Percentiles rank a stretch among this genome's conserved stretches.
Conservation (phyloP, 495 filamentous ascomycete species). For the Durotheca rogersii region DNA sequence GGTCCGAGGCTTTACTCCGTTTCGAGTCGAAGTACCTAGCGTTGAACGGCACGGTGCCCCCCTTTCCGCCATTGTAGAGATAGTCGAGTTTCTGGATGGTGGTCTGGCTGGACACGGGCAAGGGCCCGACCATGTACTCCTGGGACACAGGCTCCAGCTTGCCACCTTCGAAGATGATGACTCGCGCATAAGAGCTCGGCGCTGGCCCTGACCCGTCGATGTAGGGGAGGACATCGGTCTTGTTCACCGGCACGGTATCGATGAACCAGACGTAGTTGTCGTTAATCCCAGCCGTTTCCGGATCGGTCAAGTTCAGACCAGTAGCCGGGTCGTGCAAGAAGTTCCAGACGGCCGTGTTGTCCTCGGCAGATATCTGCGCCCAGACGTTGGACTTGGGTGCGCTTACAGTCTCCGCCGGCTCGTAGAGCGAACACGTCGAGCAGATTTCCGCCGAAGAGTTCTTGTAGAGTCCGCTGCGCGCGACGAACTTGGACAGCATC, state of each 20-base stretch:
- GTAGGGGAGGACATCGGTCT: constrained; percentile 51
- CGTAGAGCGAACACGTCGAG: constrained; percentile 18
- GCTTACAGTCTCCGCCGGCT: constrained; percentile 6
- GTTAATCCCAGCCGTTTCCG: constrained; percentile 25
- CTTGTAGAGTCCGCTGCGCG: neutral
- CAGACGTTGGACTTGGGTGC: constrained; percentile 37
- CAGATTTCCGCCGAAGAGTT: constrained; percentile 8
- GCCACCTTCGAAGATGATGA: constrained; percentile 46
- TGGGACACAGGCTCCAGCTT: constrained; percentile 47
- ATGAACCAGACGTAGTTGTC: constrained; percentile 44
- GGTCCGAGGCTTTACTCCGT: constrained; percentile 27
- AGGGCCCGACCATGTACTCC: constrained; percentile 52
- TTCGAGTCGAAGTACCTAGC: constrained; percentile 39
- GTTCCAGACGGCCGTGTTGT: constrained; percentile 35
- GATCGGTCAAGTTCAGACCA: constrained; percentile 36
- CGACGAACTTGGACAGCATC: constrained; percentile 5
- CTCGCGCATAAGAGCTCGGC: constrained; percentile 53
- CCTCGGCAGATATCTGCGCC: constrained; percentile 33
- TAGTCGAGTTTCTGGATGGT: constrained; percentile 45
- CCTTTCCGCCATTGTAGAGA: constrained; percentile 44
- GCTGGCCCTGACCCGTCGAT: constrained; percentile 41
- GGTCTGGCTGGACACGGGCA: constrained; percentile 45
- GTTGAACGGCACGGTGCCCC: constrained; percentile 39
- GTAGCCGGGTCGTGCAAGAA: constrained; percentile 32
- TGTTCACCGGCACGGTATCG: constrained; percentile 56